Evolutionary conservation across 768 basidiomycete genomes (phyloP).

Genomic region (Albatrellus ellisii): DNA sequence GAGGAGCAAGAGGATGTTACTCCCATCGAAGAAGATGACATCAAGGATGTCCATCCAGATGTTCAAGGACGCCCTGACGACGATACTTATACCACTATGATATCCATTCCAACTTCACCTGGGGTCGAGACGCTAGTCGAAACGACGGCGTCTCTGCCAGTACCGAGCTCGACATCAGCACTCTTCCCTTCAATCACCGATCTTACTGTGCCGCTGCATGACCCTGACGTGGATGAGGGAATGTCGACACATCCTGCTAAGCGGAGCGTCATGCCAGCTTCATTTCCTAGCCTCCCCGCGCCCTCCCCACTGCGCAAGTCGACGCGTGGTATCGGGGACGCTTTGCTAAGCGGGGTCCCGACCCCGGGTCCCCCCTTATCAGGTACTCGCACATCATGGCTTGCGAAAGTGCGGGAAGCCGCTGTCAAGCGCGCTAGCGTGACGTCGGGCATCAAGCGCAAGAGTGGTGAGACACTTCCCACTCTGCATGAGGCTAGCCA

Average conservation of each 20-base stretch:
- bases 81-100: conserved; percentile 13
- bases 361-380: conserved; percentile 24
- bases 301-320: conserved; percentile 63
- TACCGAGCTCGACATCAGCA: conserved; percentile 4
- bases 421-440: conserved; percentile 18
- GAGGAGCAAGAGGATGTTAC: too few species aligned
- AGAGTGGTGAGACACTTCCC: conserved; percentile 34
- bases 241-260: too few species aligned
- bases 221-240: conserved; percentile 17
- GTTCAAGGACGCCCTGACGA: conserved; percentile 2
- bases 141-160: conserved; percentile 9
- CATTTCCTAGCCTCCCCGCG: conserved; percentile 54
- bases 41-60: not conserved
- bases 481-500: not conserved
- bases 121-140: not conserved
- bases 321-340: conserved; percentile 23
- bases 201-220: conserved; percentile 25
- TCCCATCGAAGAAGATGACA: conserved; percentile 7
- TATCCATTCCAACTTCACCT: conserved; percentile 20
- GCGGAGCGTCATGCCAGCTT: conserved; percentile 28
- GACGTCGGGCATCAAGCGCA: conserved; percentile 34
- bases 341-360: conserved; percentile 19
- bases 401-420: conserved; percentile 63
- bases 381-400: conserved; percentile 69
- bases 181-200: conserved; percentile 16